A percentile compares a stretch with the other conserved stretches of the same genome.
Conservation (phyloP, 495 filamentous ascomycete genomes). For the Tuber microsphaerosporum region DNA sequence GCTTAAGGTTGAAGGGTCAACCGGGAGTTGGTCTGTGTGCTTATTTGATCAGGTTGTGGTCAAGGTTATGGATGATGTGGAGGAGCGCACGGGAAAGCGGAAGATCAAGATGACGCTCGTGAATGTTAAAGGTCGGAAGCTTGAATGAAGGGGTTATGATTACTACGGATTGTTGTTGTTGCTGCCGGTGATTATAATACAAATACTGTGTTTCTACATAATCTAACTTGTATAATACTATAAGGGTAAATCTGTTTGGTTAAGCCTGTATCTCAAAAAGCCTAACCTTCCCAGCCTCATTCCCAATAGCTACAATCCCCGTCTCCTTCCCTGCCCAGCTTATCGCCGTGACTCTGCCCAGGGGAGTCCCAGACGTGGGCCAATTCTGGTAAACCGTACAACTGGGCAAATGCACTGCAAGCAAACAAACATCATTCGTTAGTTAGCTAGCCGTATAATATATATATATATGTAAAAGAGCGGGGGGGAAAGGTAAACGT, state of each 20-base stretch:
- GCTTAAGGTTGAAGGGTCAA: conserved; percentile 50
- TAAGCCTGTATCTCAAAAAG: conserved; percentile 72
- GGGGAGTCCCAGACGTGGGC: conserved; percentile 82
- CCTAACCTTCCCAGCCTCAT: conserved; percentile 75
- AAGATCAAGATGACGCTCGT: conserved; percentile 68
- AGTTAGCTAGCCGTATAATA: conserved; percentile 5
- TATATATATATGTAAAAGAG: neutral
- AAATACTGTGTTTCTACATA: neutral
- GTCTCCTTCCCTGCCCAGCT: conserved; percentile 62
- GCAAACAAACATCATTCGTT: neutral
- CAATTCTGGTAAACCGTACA: conserved; percentile 95
- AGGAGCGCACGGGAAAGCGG: conserved; percentile 88
- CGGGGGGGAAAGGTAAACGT: conserved; percentile 24
- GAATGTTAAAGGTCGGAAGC: conserved; percentile 21
- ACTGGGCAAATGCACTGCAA: conserved; percentile 71
- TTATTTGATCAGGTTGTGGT: conserved; percentile 87
- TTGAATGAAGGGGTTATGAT: neutral
- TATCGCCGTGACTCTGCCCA: conserved; percentile 75
- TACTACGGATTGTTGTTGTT: neutral
- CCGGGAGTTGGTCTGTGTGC: conserved; percentile 56
- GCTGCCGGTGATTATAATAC: neutral
- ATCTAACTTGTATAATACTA: neutral
- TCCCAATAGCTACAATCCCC: conserved; percentile 71
- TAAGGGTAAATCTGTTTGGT: neutral
- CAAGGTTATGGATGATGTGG: conserved; percentile 80